These are phyloP conservation scores for Pleurotus pulmonarius DNA, from an alignment of 768 basidiomycete genomes.

Conservation along the genomic window DNA sequence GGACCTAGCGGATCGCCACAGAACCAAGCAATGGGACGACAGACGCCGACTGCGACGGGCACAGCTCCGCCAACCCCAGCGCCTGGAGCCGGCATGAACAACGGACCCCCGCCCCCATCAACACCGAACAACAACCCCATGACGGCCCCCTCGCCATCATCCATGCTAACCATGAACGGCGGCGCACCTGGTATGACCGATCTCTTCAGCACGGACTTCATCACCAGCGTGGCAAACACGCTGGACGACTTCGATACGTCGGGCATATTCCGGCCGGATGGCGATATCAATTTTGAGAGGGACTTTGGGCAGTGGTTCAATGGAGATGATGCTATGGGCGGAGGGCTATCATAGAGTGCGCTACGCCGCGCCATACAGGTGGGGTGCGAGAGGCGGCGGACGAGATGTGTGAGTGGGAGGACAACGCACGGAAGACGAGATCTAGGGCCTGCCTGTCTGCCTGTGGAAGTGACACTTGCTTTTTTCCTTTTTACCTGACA, in stretches of 20 bases:
- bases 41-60: conserved; percentile 21
- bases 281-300: conserved; percentile 62
- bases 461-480: too few relatives aligned
- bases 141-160: not conserved
- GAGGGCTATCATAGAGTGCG: too few relatives aligned
- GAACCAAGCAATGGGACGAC: conserved; percentile 28
- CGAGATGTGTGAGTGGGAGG: too few relatives aligned
- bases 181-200: not conserved
- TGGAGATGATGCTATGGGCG: conserved; percentile 37
- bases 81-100: conserved; percentile 16
- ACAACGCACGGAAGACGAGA: too few relatives aligned
- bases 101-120: conserved; percentile 7
- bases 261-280: conserved; percentile 39
- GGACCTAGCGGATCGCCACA: conserved; percentile 38
- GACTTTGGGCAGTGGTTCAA: conserved; percentile 80
- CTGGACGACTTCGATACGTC: conserved; percentile 38
- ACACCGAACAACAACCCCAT: not conserved
- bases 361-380: too few relatives aligned
- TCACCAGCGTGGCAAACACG: conserved; percentile 35
- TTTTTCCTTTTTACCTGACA: too few relatives aligned
- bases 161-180: not conserved
- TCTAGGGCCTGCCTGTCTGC: too few relatives aligned
- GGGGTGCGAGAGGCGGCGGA: too few relatives aligned
- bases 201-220: conserved; percentile 38
- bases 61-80: conserved; percentile 23